A percentile compares a stretch with the other conserved stretches of the same genome.
Evolutionary conservation across 345 rosid genomes (phyloP).

Genomic region (Laguncularia racemosa): DNA sequence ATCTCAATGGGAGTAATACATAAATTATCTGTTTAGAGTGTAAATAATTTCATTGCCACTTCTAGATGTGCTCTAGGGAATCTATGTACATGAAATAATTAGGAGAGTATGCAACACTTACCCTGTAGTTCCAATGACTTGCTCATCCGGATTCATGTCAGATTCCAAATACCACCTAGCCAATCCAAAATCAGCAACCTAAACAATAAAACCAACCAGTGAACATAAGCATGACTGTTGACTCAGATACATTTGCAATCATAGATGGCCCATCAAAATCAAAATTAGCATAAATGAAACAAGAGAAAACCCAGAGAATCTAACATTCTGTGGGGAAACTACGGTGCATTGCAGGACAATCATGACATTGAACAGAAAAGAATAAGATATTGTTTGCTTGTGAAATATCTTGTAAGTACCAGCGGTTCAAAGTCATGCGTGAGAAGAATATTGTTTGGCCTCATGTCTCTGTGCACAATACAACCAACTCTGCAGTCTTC

Average conservation of each 20-base stretch:
- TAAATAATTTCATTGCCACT: too few species aligned
- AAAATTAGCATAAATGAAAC: neutral
- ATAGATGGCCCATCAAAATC: neutral
- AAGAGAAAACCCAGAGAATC: too few species aligned
- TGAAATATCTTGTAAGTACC: conserved; percentile 21
- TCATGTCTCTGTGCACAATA: conserved; percentile 58
- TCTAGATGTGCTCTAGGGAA: neutral
- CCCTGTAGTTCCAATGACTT: conserved; percentile 51
- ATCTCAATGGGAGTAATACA: too few species aligned
- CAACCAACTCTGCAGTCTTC: conserved; percentile 83
- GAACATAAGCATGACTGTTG: neutral
- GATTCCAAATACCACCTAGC: conserved; percentile 57
- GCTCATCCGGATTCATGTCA: conserved; percentile 26
- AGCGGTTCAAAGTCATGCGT: conserved; percentile 72
- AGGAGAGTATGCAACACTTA: conserved; percentile 10
- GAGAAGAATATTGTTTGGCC: conserved; percentile 56
- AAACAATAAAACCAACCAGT: neutral
- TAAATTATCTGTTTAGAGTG: too few species aligned
- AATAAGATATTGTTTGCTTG: neutral
- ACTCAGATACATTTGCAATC: neutral
- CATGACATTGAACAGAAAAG: neutral
- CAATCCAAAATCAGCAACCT: conserved; percentile 79
- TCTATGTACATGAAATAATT: neutral
- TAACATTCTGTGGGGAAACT: neutral
- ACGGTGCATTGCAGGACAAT: neutral